phyloP scores from a whole-genome alignment of 306 rosid species.

The Quercus mongolica region DNA sequence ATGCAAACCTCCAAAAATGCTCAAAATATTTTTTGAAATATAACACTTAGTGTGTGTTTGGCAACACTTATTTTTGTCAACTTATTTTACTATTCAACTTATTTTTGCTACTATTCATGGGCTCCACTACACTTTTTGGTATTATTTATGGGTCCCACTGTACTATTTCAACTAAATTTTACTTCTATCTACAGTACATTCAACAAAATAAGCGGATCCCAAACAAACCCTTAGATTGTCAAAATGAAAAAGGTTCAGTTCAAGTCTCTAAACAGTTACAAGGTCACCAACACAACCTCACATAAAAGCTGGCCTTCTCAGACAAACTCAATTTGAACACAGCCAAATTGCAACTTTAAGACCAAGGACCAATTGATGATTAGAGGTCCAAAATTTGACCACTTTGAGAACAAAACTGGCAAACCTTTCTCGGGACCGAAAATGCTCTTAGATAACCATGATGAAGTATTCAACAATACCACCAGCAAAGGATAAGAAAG shows the following conservation, averaged over 20 bases:
- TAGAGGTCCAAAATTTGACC: neutral
- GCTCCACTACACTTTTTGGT: too few relatives aligned
- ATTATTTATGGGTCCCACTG: too few relatives aligned
- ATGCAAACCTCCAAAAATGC: too few relatives aligned
- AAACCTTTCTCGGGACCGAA: neutral
- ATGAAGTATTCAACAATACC: neutral
- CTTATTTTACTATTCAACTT: too few relatives aligned
- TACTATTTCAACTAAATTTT: too few relatives aligned
- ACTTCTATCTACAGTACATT: too few relatives aligned
- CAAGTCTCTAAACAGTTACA: neutral
- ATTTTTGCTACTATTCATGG: too few relatives aligned
- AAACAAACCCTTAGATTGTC: too few relatives aligned
- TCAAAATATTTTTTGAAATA: too few relatives aligned
- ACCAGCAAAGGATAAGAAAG: slow-evolving; percentile 6
- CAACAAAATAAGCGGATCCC: too few relatives aligned
- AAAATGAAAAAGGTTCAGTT: neutral
- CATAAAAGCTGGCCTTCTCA: neutral
- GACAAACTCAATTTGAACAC: neutral
- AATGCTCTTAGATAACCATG: neutral
- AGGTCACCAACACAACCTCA: neutral
- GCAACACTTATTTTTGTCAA: too few relatives aligned
- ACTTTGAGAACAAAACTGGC: neutral
- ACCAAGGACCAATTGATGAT: neutral
- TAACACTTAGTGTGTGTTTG: too few relatives aligned
- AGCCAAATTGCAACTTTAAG: neutral